Evolutionary conservation across 1,139 yeast species (phyloP).

Genomic region (Lodderomyces theae): DNA sequence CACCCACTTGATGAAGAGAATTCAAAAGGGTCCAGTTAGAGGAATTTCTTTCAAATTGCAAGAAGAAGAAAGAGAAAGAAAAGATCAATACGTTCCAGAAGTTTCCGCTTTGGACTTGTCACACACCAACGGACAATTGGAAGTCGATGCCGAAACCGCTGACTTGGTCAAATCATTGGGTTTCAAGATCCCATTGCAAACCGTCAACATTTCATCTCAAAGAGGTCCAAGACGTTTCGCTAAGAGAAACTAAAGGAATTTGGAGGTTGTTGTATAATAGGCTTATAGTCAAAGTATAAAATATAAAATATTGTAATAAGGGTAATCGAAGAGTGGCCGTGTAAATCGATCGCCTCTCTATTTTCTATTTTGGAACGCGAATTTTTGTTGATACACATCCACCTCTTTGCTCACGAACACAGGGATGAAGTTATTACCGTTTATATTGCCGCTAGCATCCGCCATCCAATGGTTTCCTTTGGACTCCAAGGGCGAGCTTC

Average conservation of each 20-base stretch:
- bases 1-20: slow-evolving; percentile 99
- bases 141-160: slow-evolving; percentile 97
- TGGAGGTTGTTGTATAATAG: slow-evolving; percentile 1
- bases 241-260: slow-evolving; percentile 70
- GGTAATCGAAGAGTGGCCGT: no score
- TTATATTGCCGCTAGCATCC: slow-evolving; percentile 8
- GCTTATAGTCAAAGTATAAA: slow-evolving; percentile 2
- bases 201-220: slow-evolving; percentile 89
- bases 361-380: not conserved
- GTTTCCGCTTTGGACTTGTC: slow-evolving; percentile 99
- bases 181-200: slow-evolving; percentile 90
- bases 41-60: slow-evolving; percentile 99
- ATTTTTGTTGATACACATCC: no score
- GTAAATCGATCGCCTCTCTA: no score
- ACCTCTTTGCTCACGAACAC: slow-evolving; percentile 1
- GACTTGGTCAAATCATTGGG: slow-evolving; percentile 95
- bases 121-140: slow-evolving; percentile 94
- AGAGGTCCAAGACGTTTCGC: slow-evolving; percentile 94
- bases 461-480: slow-evolving; percentile 35
- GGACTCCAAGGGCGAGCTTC: slow-evolving; percentile 37
- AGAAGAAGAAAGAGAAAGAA: slow-evolving; percentile 99
- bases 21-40: slow-evolving; percentile 99
- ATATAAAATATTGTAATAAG: slow-evolving; percentile 3
- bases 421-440: slow-evolving; percentile 5
- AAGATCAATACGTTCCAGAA: slow-evolving; percentile 99